phyloP scores from a whole-genome alignment of 2,329 filamentous ascomycete species.

The Xylariaceae sp. region DNA sequence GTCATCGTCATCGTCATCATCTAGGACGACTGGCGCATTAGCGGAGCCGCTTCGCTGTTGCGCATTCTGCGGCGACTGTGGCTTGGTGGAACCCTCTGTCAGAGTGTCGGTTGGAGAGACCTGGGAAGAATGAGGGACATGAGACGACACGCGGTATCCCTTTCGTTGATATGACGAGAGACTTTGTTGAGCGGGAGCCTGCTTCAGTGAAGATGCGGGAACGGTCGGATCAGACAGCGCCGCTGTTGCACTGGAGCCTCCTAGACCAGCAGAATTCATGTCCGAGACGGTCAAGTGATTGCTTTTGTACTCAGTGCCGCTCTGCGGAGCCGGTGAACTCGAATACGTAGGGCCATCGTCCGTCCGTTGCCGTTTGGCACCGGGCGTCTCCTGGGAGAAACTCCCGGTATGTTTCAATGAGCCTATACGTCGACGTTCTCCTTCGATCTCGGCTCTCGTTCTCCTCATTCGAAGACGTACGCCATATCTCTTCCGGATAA shows the following conservation, averaged over 20 bases:
- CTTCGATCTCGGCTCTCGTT: slow-evolving; percentile 49
- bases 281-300: slow-evolving; percentile 31
- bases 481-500: slow-evolving; percentile 61
- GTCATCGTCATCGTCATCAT: slow-evolving; percentile 32
- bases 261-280: slow-evolving; percentile 34
- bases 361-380: slow-evolving; percentile 33
- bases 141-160: slow-evolving; percentile 37
- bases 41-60: slow-evolving; percentile 27
- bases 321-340: slow-evolving; percentile 4
- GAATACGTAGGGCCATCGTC: slow-evolving; percentile 17
- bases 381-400: slow-evolving; percentile 21
- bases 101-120: slow-evolving; percentile 11
- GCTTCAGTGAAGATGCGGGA: slow-evolving; percentile 7
- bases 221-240: slow-evolving; percentile 30
- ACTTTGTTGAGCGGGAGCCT: slow-evolving; percentile 22
- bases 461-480: slow-evolving; percentile 55
- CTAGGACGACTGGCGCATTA: slow-evolving; percentile 30
- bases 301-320: slow-evolving; percentile 6
- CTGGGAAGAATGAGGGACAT: slow-evolving; percentile 19
- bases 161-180: slow-evolving; percentile 35
- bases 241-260: slow-evolving; percentile 33
- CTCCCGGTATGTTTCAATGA: slow-evolving; percentile 32
- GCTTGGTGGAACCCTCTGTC: slow-evolving; percentile 2
- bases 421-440: slow-evolving; percentile 46
- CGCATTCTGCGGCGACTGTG: background rate